These are phyloP conservation scores for Gynochthodes officinalis DNA, from an alignment of 257 asterid genomes.

Conservation along the genomic window DNA sequence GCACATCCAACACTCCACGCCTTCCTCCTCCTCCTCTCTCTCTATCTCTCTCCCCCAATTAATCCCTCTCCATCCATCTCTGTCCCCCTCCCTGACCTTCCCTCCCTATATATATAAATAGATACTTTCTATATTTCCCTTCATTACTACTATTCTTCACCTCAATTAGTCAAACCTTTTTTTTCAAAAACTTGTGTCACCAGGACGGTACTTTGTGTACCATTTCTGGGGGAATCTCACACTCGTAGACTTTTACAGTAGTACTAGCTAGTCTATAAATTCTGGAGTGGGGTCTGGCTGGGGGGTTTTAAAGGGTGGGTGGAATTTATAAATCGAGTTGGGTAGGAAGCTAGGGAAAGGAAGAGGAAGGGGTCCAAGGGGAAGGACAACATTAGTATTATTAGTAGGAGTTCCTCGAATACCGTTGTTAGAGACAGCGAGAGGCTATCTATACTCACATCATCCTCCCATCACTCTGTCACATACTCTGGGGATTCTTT, in stretches of 20 bases:
- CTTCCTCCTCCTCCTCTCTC: slow-evolving; percentile 4
- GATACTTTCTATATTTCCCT: not conserved
- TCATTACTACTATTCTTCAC: not conserved
- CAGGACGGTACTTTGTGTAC: not conserved
- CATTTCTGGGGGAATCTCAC: slow-evolving; percentile 13
- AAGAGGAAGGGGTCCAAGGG: not conserved
- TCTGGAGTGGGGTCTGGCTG: not conserved
- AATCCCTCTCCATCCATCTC: not conserved
- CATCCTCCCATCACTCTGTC: slow-evolving; percentile 13
- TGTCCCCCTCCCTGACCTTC: slow-evolving; percentile 12
- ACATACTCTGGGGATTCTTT: slow-evolving; percentile 27
- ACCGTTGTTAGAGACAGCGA: no score
- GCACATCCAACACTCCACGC: slow-evolving; percentile 51
- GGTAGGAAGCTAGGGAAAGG: not conserved
- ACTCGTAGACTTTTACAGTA: not conserved
- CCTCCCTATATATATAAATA: slow-evolving; percentile 2
- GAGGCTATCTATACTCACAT: no score
- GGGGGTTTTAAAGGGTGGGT: not conserved
- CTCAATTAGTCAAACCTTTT: not conserved
- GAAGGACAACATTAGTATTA: not conserved
- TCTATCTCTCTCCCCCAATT: slow-evolving; percentile 1
- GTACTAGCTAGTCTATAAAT: no score
- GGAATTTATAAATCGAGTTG: not conserved
- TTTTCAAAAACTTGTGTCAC: not conserved
- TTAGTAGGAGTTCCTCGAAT: no score